A percentile compares a stretch with the other conserved stretches of the same genome.
These are phyloP conservation scores for Carex cristatella DNA, from an alignment of 176 grass and related monocot species.

Conservation along the genomic window DNA sequence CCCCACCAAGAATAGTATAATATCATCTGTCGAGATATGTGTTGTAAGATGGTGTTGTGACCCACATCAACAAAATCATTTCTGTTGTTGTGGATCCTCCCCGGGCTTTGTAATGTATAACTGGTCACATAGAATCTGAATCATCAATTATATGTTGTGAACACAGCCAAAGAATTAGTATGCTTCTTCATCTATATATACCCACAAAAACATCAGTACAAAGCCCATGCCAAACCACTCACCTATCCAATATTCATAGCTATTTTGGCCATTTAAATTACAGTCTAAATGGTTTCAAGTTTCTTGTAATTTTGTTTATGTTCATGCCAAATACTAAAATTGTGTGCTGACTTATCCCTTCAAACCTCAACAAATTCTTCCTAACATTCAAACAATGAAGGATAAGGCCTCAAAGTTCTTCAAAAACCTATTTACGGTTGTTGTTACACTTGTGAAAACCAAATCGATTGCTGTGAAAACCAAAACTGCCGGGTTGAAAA, in stretches of 20 bases:
- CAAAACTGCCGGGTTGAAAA: slow-evolving; percentile 30
- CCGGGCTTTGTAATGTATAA: not conserved
- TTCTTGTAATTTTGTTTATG: not conserved
- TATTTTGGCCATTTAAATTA: not conserved
- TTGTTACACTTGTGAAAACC: slow-evolving; percentile 27
- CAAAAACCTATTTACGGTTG: slow-evolving; percentile 24
- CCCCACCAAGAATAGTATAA: slow-evolving; percentile 25
- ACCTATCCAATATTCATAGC: not conserved
- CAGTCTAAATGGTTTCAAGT: not conserved
- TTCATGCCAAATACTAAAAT: slow-evolving; percentile 10
- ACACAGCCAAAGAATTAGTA: slow-evolving; percentile 8
- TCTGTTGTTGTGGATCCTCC: not conserved
- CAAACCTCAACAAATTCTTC: not conserved
- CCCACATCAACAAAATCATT: not conserved
- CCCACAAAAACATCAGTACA: slow-evolving; percentile 19
- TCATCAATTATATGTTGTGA: slow-evolving; percentile 7
- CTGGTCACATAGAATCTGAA: slow-evolving; percentile 1
- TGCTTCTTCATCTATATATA: slow-evolving; percentile 32
- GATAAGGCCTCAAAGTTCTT: slow-evolving; percentile 29
- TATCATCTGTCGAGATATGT: not conserved
- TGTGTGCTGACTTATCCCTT: not conserved
- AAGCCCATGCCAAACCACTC: slow-evolving; percentile 27
- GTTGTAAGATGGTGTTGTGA: not conserved
- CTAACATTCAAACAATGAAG: slow-evolving; percentile 30
- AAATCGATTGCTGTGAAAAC: slow-evolving; percentile 28